phyloP scores from a whole-genome alignment of 2,329 filamentous ascomycete genomes.

The Ceratocystis ficicola region DNA sequence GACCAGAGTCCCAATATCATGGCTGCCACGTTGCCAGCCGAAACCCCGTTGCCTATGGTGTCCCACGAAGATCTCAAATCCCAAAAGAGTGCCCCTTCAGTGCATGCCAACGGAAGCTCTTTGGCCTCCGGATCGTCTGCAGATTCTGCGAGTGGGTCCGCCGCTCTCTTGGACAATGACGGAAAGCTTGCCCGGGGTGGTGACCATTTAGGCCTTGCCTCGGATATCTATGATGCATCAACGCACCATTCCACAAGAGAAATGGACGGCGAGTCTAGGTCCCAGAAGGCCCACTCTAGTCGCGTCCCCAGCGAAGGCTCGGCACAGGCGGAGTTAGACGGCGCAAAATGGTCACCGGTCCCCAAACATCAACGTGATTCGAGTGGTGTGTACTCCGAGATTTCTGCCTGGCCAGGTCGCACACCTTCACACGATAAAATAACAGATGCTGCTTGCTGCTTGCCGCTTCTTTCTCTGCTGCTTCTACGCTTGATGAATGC shows the following conservation, averaged over 20 bases:
- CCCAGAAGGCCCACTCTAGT: not conserved
- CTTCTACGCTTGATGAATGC: too few species aligned
- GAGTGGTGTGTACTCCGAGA: slow-evolving; percentile 8
- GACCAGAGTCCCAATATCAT: not conserved
- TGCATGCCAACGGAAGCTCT: not conserved
- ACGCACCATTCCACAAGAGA: not conserved
- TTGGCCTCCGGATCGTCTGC: not conserved
- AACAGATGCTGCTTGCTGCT: not conserved
- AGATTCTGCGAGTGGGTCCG: not conserved
- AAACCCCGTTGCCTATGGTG: slow-evolving; percentile 3
- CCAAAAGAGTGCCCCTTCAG: not conserved
- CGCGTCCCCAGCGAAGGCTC: slow-evolving; percentile 10
- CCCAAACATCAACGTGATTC: slow-evolving; percentile 11
- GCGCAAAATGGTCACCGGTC: slow-evolving; percentile 13
- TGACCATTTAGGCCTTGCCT: not conserved
- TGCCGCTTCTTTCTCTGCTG: not conserved
- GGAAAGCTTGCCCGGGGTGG: not conserved
- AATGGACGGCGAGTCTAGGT: not conserved
- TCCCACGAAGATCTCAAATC: slow-evolving; percentile 7
- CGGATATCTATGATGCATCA: not conserved
- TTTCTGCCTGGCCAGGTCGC: not conserved
- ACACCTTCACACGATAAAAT: slow-evolving; percentile 12
- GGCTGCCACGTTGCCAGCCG: not conserved
- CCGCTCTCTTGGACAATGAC: not conserved
- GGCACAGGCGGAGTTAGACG: not conserved